Evolutionary conservation across 768 basidiomycete species (phyloP), one percentile per base, ranked within the genome.

Genomic region (Pleurotus salmoneostramineus): DNA sequence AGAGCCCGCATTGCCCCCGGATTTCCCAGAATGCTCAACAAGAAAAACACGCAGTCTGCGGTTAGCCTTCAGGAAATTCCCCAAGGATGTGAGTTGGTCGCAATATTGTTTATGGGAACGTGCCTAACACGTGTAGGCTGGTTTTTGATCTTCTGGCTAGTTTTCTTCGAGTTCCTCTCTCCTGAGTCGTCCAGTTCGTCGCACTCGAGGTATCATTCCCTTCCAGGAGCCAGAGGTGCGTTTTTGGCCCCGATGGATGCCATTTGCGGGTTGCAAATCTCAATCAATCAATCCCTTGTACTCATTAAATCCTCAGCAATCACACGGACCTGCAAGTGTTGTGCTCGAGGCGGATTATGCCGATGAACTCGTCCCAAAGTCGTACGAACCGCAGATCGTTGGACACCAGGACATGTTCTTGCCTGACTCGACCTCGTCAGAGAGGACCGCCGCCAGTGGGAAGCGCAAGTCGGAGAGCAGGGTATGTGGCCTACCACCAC

Each of bases 111-210:
- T 56, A 50, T 60, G 51, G 40, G 49, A 58, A 61, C 67, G 74
- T 77, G 71, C 72, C 73, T 73, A 77, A 79, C 80, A 81, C 79
- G 79, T 83, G 80, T 75, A 68, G 62, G 52, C 59, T 69, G 21
- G 21, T 27, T 27, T 57, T 59, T 58, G 21, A 57, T 35, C 63
- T 59, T 27, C 21, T 27, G 21, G 21, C 3, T 27, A 27, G 21
- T 27, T 27, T 27, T 27, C 21, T 27, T 27, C 21, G 21, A 27
- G 21, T 27, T 27, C 21, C 21, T 27, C 64, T 77, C 75, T 69
- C 76, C 64, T 73, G 65, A 69, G 76, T 64, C 73, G 69, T 69
- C 74, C 75, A 66, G 72, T 73, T 69, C 74, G 72, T 64, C 61
- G 62, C 48, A 67, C 72, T 60, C 65, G 64, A 61, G 68, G 65